These are phyloP conservation scores for Termitomyces sp. DNA, from an alignment of 768 basidiomycete genomes.

Conservation along the genomic window DNA sequence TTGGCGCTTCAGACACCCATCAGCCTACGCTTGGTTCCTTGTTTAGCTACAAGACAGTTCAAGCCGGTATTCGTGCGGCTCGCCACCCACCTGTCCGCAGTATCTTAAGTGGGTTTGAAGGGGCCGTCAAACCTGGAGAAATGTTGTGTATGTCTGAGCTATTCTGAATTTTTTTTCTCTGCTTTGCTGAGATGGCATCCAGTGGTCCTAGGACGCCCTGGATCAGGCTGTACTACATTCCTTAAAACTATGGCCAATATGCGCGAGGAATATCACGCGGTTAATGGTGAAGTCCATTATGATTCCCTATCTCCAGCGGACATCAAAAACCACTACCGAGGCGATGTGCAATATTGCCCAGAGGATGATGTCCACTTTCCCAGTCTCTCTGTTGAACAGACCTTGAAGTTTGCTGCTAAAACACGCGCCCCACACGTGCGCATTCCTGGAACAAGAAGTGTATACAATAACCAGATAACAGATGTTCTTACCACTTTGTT, in stretches of 20 bases:
- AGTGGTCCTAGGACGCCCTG: constrained; percentile 85
- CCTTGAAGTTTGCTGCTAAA: constrained; percentile 61
- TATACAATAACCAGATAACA: constrained; percentile 37
- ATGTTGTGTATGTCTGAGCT: constrained; percentile 59
- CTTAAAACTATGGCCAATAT: constrained; percentile 80
- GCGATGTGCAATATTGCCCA: constrained; percentile 76
- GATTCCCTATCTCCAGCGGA: constrained; percentile 66
- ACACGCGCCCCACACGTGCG: constrained; percentile 62
- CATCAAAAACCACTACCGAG: constrained; percentile 60
- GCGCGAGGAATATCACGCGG: constrained; percentile 56
- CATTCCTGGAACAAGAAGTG: constrained; percentile 34
- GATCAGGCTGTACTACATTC: constrained; percentile 83
- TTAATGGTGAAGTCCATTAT: constrained; percentile 73
- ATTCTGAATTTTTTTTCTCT: background rate
- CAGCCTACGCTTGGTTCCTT: constrained; percentile 50
- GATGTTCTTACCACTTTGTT: constrained; percentile 63
- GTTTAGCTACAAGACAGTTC: constrained; percentile 37
- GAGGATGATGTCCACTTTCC: constrained; percentile 88
- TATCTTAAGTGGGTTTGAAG: constrained; percentile 60
- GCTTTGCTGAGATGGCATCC: background rate
- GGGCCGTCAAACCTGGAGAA: constrained; percentile 60
- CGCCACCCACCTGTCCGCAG: constrained; percentile 61
- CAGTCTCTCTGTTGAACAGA: constrained; percentile 74
- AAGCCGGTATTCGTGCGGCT: constrained; percentile 30
- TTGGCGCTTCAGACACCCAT: constrained; percentile 34